A percentile compares a stretch with the other conserved stretches of the same genome.
Evolutionary conservation across 352 stramenopile genomes (phyloP).

Genomic region (Phytophthora parvispora): DNA sequence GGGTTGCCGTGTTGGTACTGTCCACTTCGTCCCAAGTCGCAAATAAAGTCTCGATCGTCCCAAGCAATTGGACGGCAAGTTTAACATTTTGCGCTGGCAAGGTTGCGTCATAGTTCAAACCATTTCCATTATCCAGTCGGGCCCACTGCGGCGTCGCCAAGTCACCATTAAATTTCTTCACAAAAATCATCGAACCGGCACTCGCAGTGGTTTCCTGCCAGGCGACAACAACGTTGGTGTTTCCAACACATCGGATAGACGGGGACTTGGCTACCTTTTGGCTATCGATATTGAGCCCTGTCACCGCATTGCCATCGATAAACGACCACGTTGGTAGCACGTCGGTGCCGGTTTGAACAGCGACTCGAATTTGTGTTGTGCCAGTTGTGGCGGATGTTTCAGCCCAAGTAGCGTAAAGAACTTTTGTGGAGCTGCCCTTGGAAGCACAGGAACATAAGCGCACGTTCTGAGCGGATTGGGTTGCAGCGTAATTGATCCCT

Average conservation of each 20-base stretch:
- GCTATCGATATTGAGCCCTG: conserved; percentile 52
- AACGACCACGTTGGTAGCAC: conserved; percentile 52
- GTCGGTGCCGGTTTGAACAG: conserved; percentile 53
- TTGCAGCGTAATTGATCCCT: conserved; percentile 54
- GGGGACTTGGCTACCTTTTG: conserved; percentile 35
- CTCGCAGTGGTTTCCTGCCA: conserved; percentile 56
- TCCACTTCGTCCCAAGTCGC: conserved; percentile 68
- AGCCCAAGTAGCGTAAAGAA: conserved; percentile 68
- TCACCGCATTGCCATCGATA: conserved; percentile 56
- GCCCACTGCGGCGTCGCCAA: conserved; percentile 45
- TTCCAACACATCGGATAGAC: conserved; percentile 51
- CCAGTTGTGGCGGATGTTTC: conserved; percentile 42
- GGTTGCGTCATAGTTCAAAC: conserved; percentile 55
- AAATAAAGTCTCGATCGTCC: conserved; percentile 38
- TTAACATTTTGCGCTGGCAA: conserved; percentile 58
- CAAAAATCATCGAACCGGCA: conserved; percentile 28
- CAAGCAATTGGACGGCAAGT: conserved; percentile 31
- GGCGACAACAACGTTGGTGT: conserved; percentile 47
- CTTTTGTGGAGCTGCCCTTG: background rate
- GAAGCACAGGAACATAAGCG: conserved; percentile 54
- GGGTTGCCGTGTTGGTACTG: conserved; percentile 20
- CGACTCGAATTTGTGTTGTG: conserved; percentile 61
- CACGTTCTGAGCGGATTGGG: conserved; percentile 45
- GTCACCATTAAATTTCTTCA: conserved; percentile 59
- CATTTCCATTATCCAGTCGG: conserved; percentile 37